Conservation (phyloP, 805 yeast genomes). For the Zygotorulaspora danielsina region DNA sequence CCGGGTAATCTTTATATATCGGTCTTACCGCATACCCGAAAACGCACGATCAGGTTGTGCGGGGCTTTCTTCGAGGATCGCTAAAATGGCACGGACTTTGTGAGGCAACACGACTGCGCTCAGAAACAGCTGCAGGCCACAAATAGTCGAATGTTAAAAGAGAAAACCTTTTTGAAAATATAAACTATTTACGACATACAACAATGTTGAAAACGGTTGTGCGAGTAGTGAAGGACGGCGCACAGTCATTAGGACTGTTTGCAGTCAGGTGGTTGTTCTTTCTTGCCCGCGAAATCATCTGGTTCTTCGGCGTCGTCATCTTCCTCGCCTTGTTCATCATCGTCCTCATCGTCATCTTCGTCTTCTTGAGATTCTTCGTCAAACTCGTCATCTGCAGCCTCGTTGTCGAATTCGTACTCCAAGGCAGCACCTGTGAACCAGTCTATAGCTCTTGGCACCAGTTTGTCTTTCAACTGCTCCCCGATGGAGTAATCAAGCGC, state of each 20-base stretch:
- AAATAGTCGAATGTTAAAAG: no score
- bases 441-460: conserved; percentile 93
- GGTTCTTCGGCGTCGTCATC: conserved; percentile 41
- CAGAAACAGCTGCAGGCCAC: no score
- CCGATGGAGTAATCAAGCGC: conserved; percentile 94
- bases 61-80: no score
- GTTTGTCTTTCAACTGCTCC: conserved; percentile 91
- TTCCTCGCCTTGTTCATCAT: conserved; percentile 40
- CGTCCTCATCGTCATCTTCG: conserved; percentile 62
- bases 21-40: no score
- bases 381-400: conserved; percentile 58
- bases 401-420: conserved; percentile 62
- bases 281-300: conserved; percentile 41
- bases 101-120: no score
- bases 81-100: no score
- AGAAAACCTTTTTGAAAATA: no score
- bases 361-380: conserved; percentile 59
- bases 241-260: conserved; percentile 61
- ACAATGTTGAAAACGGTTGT: no score
- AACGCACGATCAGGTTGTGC: no score
- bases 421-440: conserved; percentile 99
- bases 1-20: no score
- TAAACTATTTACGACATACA: no score
- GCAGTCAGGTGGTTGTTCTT: conserved; percentile 72
- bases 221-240: no score